phyloP scores from a whole-genome alignment of 2,329 filamentous ascomycete genomes.

The Lasiodiplodia gonubiensis region DNA sequence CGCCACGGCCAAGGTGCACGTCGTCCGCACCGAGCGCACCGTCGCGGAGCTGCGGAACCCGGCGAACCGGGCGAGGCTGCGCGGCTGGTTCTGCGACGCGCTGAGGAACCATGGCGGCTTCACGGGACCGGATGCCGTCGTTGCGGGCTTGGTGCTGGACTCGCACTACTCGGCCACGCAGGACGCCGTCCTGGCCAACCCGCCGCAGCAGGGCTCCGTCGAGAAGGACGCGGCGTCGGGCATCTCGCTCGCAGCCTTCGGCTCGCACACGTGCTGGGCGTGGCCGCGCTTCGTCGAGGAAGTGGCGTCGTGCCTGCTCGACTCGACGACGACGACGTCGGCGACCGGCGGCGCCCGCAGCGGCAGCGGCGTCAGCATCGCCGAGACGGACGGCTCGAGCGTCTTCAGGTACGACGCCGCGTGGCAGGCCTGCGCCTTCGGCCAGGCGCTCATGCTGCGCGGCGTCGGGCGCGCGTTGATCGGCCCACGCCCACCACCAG shows the following conservation, averaged over 20 bases:
- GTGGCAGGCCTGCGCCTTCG: constrained; percentile 54
- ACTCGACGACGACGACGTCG: constrained; percentile 44
- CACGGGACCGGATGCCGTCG: constrained; percentile 35
- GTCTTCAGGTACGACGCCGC: constrained; percentile 49
- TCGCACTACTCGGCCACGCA: constrained; percentile 37
- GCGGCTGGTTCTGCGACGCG: constrained; percentile 36
- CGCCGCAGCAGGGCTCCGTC: neutral
- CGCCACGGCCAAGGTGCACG: constrained; percentile 37
- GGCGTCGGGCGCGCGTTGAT: constrained; percentile 48
- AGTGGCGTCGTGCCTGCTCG: constrained; percentile 39
- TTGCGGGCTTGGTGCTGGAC: constrained; percentile 42
- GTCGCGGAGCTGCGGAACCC: constrained; percentile 35
- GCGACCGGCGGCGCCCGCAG: too few species aligned
- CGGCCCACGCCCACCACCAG: too few species aligned
- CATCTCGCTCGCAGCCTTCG: constrained; percentile 38
- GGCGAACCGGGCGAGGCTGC: constrained; percentile 28
- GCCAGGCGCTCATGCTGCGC: constrained; percentile 46
- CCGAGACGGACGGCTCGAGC: constrained; percentile 34
- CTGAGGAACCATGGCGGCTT: constrained; percentile 38
- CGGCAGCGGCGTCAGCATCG: too few species aligned
- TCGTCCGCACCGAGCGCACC: constrained; percentile 37
- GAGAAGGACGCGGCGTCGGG: constrained; percentile 21
- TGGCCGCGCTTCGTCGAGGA: constrained; percentile 42
- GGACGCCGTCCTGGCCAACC: constrained; percentile 36
- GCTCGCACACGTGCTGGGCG: constrained; percentile 39